Evolutionary conservation across 1,284 basidiomycete genomes (phyloP), one percentile per base, ranked within the genome.

Genomic region (Taiwanofungus camphoratus): DNA sequence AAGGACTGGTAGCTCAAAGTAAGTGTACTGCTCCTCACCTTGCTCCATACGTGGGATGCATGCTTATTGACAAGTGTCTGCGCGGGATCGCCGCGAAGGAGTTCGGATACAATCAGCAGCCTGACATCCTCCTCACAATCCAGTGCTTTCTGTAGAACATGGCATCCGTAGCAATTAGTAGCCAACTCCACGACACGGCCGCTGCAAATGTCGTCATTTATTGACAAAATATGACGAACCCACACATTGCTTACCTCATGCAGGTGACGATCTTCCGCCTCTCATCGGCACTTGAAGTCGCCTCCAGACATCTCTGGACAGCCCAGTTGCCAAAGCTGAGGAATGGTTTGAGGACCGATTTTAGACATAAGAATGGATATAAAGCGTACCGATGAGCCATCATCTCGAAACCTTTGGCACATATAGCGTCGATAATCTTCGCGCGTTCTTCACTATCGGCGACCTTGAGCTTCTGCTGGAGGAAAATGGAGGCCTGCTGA

Each of bases 21-120:
- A 24, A 33, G 11, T 26, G 20, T 24, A 16, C 39, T 48, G 26
- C 20, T 32, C 39, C 63, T 41, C 55, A 86, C 85, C 71, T 89
- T 89, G 64, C 84, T 87, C 87, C 87, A 89, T 16, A 89, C 87
- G 60, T 89, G 87, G 42, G 85, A 87, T 1, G 87, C 87, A 60
- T 90, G 87, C 60, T 90, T 90, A 60, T 90, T 90, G 9, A 89
- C 81, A 18, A 90, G 69, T 5, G 87, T 90, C 58, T 86, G 76
- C 2, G 85, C 84, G 7, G 87, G 86, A 56, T 89, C 87, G 1
- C 85, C 83, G 15, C 81, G 70, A 27, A 90, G 73, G 27, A 90
- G 72, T 60, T 90, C 87, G 1, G 83, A 84, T 22, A 90, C 87
- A 46, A 90, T 87, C 42, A 87, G 61, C 23, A 89, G 63, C 31